Evolutionary conservation across 352 stramenopile species (phyloP).

Genomic region (Phytophthora pluvialis): DNA sequence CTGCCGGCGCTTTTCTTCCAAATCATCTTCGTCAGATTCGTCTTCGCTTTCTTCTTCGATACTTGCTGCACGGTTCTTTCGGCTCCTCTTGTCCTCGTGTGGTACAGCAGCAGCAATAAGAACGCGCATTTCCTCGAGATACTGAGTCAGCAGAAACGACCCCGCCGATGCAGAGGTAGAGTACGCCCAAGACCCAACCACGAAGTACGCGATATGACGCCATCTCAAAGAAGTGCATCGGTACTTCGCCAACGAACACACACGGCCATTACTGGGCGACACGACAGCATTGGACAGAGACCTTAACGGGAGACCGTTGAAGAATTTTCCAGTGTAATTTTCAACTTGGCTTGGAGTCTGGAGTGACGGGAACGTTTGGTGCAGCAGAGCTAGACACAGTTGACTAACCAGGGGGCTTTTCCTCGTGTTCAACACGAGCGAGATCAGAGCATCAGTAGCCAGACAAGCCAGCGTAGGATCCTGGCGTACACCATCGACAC

Average conservation of each 20-base stretch:
- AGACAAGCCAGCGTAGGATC: conserved; percentile 55
- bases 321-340: conserved; percentile 21
- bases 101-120: conserved; percentile 42
- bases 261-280: conserved; percentile 36
- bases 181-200: conserved; percentile 66
- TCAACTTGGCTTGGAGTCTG: conserved; percentile 19
- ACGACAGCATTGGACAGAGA: conserved; percentile 41
- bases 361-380: conserved; percentile 54
- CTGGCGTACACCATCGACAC: conserved; percentile 26
- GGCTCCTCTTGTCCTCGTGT: conserved; percentile 5
- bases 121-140: conserved; percentile 55
- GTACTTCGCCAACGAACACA: conserved; percentile 55
- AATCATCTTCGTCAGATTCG: conserved; percentile 40
- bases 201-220: conserved; percentile 59
- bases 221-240: conserved; percentile 50
- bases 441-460: conserved; percentile 45
- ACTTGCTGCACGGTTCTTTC: conserved; percentile 15
- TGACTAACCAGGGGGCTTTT: conserved; percentile 51
- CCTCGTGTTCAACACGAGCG: conserved; percentile 51
- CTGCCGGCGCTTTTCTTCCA: conserved; percentile 35
- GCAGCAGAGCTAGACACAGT: conserved; percentile 64
- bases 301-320: conserved; percentile 37
- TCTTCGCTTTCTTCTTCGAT: conserved; percentile 24
- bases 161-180: conserved; percentile 35
- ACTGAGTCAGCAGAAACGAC: conserved; percentile 45